phyloP scores from a whole-genome alignment of 208 protist genomes.

The Leishmania martiniquensis region DNA sequence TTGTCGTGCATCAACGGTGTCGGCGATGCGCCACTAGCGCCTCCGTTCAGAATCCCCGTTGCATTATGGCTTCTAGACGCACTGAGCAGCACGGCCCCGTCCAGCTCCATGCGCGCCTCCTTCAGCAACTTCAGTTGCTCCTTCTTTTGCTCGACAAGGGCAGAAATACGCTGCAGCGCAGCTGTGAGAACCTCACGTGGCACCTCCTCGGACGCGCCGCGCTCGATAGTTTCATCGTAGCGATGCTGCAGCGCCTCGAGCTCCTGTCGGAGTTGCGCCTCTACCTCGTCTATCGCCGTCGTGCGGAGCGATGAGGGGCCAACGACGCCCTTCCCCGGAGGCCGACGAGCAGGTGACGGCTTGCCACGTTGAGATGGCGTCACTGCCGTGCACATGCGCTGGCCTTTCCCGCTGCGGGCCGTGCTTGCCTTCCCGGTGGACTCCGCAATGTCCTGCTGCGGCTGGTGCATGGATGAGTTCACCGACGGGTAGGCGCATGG shows the following conservation, averaged over 20 bases:
- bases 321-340: neutral
- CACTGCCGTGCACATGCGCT: neutral
- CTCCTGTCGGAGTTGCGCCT: conserved; percentile 69
- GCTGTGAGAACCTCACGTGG: conserved; percentile 59
- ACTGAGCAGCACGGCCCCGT: conserved; percentile 6
- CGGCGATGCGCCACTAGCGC: conserved; percentile 2
- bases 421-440: neutral
- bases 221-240: conserved; percentile 75
- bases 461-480: conserved; percentile 25
- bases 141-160: conserved; percentile 76
- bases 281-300: conserved; percentile 45
- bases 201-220: conserved; percentile 50
- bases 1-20: conserved; percentile 2
- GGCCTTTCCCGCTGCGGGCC: neutral
- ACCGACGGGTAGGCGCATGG: conserved; percentile 29
- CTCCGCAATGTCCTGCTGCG: neutral
- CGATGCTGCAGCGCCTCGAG: conserved; percentile 66
- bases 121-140: conserved; percentile 81
- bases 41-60: neutral
- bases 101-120: conserved; percentile 54
- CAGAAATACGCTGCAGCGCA: conserved; percentile 56
- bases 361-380: neutral
- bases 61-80: neutral
- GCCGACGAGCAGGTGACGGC: conserved; percentile 8
- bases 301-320: neutral